These are phyloP conservation scores for Exophiala oligosperma DNA, from an alignment of 2,329 filamentous ascomycete species.

Conservation along the genomic window DNA sequence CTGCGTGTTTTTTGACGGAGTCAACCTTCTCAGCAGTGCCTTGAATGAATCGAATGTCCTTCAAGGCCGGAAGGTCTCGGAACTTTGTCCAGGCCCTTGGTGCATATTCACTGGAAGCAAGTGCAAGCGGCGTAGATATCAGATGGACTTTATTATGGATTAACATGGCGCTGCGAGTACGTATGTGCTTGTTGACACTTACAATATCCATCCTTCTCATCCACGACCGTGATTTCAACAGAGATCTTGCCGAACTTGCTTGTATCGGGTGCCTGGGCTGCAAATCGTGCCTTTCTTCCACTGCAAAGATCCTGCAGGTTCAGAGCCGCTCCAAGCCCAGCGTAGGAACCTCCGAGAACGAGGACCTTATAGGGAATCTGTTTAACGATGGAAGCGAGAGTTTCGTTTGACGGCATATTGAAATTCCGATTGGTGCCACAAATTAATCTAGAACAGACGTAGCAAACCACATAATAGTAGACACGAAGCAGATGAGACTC, in stretches of 20 bases:
- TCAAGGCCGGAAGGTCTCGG: conserved; percentile 65
- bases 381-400: background rate
- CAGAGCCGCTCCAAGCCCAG: conserved; percentile 65
- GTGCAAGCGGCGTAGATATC: conserved; percentile 72
- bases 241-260: conserved; percentile 46
- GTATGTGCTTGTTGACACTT: conserved; percentile 36
- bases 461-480: background rate
- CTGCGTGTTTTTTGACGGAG: conserved; percentile 58
- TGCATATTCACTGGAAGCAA: conserved; percentile 64
- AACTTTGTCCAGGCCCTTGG: conserved; percentile 71
- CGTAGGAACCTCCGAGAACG: conserved; percentile 70
- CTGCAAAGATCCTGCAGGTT: conserved; percentile 67
- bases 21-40: conserved; percentile 65
- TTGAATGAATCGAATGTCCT: conserved; percentile 63
- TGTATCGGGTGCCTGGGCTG: conserved; percentile 28
- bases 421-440: background rate
- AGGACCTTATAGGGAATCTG: conserved; percentile 54
- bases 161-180: background rate
- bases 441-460: background rate
- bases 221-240: conserved; percentile 71
- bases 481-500: background rate
- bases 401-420: conserved; percentile 15
- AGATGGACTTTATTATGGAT: conserved; percentile 60
- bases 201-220: conserved; percentile 85
- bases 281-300: conserved; percentile 54